Conservation (phyloP, 2,329 filamentous ascomycete species). For the Cladobotryum mycophilum region DNA sequence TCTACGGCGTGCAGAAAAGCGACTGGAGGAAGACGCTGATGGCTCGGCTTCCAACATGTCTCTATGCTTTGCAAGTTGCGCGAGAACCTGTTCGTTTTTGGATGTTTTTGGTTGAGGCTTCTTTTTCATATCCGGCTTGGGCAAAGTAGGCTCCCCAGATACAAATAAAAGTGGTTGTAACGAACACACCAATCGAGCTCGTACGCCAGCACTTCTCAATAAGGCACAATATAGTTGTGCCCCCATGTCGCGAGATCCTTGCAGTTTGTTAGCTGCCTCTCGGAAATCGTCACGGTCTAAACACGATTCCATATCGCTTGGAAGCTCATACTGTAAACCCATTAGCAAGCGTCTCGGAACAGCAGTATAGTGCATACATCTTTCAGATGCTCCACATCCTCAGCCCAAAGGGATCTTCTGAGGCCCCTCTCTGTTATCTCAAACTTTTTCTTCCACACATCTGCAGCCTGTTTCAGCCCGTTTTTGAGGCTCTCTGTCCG, state of each 20-base stretch:
- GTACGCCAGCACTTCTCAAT: constrained; percentile 73
- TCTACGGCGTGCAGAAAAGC: constrained; percentile 38
- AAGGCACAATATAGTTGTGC: constrained; percentile 87
- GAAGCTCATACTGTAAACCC: constrained; percentile 44
- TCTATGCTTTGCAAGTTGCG: constrained; percentile 20
- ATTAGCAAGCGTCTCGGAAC: constrained; percentile 16
- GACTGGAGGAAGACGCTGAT: constrained; percentile 22
- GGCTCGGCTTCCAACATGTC: constrained; percentile 30
- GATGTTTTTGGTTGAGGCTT: constrained; percentile 25
- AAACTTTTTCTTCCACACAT: constrained; percentile 64
- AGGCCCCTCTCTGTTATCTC: constrained; percentile 65
- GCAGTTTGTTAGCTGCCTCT: constrained; percentile 58
- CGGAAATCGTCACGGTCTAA: constrained; percentile 69
- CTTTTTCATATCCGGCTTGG: constrained; percentile 29
- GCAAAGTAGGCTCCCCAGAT: constrained; percentile 43
- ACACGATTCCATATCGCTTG: constrained; percentile 59
- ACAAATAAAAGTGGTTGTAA: constrained; percentile 73
- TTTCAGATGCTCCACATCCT: constrained; percentile 54
- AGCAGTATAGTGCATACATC: constrained; percentile 36
- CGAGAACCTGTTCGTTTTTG: constrained; percentile 25
- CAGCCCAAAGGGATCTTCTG: constrained; percentile 67
- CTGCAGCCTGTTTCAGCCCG: constrained; percentile 64
- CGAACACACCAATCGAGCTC: constrained; percentile 81
- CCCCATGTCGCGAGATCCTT: constrained; percentile 83
- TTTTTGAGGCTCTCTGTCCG: constrained; percentile 71